A percentile compares a stretch with the other conserved stretches of the same genome.
phyloP scores from a whole-genome alignment of 2,329 filamentous ascomycete genomes.

The Aspergillus melleus region DNA sequence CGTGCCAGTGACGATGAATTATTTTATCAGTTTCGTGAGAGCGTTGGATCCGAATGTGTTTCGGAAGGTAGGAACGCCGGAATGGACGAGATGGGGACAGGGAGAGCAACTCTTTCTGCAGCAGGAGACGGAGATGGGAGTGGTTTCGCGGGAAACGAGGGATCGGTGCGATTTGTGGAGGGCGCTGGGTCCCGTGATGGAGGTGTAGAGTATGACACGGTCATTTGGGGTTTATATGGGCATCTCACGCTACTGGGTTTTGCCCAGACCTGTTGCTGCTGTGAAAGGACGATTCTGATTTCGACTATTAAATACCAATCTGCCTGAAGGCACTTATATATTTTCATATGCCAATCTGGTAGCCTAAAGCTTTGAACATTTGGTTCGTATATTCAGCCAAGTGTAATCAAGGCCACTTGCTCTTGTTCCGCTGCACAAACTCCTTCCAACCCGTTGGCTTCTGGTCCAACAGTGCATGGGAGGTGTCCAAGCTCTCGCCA shows the following conservation, averaged over 20 bases:
- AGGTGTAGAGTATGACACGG: not conserved
- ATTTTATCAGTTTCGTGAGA: constrained; percentile 49
- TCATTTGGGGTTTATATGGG: not conserved
- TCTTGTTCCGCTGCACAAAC: constrained; percentile 14
- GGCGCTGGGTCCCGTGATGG: not conserved
- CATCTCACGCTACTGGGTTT: too few species aligned
- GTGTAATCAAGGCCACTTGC: not conserved
- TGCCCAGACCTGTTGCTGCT: too few species aligned
- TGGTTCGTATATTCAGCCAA: too few species aligned
- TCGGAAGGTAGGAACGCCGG: not conserved
- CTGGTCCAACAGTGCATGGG: constrained; percentile 24
- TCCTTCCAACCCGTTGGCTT: constrained; percentile 29
- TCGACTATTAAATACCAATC: not conserved
- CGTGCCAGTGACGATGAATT: constrained; percentile 39
- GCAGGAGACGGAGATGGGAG: constrained; percentile 11
- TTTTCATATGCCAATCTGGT: not conserved
- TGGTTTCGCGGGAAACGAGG: not conserved
- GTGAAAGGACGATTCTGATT: too few species aligned
- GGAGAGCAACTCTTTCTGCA: constrained; percentile 9
- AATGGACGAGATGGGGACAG: constrained; percentile 7
- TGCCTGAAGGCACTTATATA: not conserved
- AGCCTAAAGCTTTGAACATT: too few species aligned
- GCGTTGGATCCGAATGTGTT: constrained; percentile 35
- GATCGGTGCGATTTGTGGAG: constrained; percentile 5
- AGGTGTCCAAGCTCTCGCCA: constrained; percentile 35